A percentile compares a stretch with the other conserved stretches of the same genome.
Evolutionary conservation across 768 basidiomycete species (phyloP).

Genomic region (Fibroporia radiculosa): DNA sequence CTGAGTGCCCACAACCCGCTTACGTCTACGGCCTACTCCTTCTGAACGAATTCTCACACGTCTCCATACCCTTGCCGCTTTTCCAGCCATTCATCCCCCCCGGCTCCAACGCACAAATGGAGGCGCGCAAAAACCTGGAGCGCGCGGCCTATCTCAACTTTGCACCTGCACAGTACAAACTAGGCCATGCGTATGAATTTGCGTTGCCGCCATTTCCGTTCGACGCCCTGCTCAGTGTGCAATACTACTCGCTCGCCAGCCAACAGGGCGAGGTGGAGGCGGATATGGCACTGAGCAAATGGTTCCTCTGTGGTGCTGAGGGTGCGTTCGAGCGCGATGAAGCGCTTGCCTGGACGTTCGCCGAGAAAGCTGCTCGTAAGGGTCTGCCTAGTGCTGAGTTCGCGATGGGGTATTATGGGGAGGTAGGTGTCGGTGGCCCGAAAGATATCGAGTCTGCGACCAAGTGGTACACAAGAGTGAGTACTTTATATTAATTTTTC

Average conservation of each 20-base stretch:
- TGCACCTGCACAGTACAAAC: slow-evolving; percentile 85
- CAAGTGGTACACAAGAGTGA: slow-evolving; percentile 69
- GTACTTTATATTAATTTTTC: slow-evolving; percentile 16
- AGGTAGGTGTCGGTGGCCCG: slow-evolving; percentile 80
- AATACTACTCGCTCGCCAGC: slow-evolving; percentile 80
- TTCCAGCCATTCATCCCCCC: slow-evolving; percentile 50
- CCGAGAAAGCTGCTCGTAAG: slow-evolving; percentile 76
- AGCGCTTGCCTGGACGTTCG: slow-evolving; percentile 78
- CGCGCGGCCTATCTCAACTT: slow-evolving; percentile 82
- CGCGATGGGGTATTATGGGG: slow-evolving; percentile 92
- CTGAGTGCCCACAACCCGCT: slow-evolving; percentile 77
- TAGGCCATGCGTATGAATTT: slow-evolving; percentile 89
- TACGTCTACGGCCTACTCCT: slow-evolving; percentile 85
- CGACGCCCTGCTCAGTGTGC: slow-evolving; percentile 83
- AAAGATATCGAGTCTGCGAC: slow-evolving; percentile 57
- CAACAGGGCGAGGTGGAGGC: slow-evolving; percentile 89
- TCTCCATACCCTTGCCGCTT: slow-evolving; percentile 41
- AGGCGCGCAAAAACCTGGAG: slow-evolving; percentile 75
- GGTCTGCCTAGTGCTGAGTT: slow-evolving; percentile 82
- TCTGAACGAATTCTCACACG: slow-evolving; percentile 73
- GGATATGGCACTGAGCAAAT: slow-evolving; percentile 94
- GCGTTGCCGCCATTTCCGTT: slow-evolving; percentile 79
- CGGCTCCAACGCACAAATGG: slow-evolving; percentile 35
- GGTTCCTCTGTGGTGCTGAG: slow-evolving; percentile 88
- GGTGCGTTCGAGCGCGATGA: slow-evolving; percentile 84